Base-by-base conservation (phyloP, 805 yeast genomes). In the Ogataea neopini region DNA sequence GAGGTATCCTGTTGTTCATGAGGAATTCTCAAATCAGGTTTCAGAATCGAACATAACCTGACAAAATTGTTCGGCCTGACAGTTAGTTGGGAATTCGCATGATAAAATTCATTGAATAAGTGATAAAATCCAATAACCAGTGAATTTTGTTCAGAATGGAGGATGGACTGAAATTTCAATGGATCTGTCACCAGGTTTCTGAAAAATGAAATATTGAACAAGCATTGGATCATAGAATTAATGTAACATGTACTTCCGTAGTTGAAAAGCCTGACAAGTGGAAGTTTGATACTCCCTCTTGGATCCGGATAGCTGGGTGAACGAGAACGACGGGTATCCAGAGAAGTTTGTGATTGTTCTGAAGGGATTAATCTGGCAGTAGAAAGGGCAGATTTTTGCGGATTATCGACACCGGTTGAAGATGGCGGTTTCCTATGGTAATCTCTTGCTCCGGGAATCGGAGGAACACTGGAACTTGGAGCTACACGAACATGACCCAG, bases 1-100 rank as follows among this genome's bases (percentile, higher is more conserved):
- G 86, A 89, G 1, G 91, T 83, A 62, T 87, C 95, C 59, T 87
- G 94, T 58, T 87, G 95, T 57, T 84, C 88, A 54, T 75, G 65
- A 0, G 92, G 92, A 10, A 86, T 84, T 52, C 72, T 69, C 45
- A 85, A 74, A 56, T 83, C 88, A 0, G 90, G 90, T 53, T 84
- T 80, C 18, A 84, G 59, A 1, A 71, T 63, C 39, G 81, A 73
- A 35, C 86, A 70, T 2, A 62, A 44, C 14, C 57, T 53, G 19
- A 67, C 52, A 57, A 86, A 85, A 36, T 80, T 77, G 7, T 79
- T 74, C 3, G 92, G 90, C 1, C 83, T 81, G 28, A 86, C 79
- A 0, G 83, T 73, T 36, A 77, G 74, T 3, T 83, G 80, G 13
- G 86, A 86, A 56, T 79, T 77, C 47, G 71, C 61, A 22, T 29